Evolutionary conservation across 495 filamentous ascomycete species (phyloP), one percentile per base, ranked within the genome.

Genomic region (Podospora conica): DNA sequence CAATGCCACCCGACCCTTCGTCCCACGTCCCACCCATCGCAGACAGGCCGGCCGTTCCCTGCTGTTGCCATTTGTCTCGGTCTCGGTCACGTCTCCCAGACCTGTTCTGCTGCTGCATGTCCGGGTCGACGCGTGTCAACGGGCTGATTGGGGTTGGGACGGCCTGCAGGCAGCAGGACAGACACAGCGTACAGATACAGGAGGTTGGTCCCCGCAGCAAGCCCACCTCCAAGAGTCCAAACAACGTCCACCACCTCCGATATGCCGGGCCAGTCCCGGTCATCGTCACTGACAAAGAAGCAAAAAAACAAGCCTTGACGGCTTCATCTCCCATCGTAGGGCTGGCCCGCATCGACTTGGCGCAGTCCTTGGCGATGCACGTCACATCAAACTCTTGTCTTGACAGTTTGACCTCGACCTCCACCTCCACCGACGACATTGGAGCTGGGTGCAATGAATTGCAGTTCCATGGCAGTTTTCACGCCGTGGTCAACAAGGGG

Each of bases 321-420:
- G 25, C 21, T 58, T 27, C 54, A 9, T 33, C 28, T 55, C 29
- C 23, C 54, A 23, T 24, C 31, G 20, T 40, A 64, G 63, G 63
- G 55, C 63, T 58, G 53, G 61, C 53, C 58, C 20, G 61, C 40
- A 21, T 20, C n/a, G 63, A 28, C 67, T 68, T 68, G 67, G 67
- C 63, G 15, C 48, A 7, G 48, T 63, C 29, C 67, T 68, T 68
- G 67, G 67, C 67, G 48, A 55, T 63, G 58, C 63, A 64, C 64
- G 67, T 58, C 62, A 68, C 63, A 18, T 65, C 57, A 60, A 63
- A 31, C 53, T 60, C 25, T 18, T 22, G 48, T 31, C 31, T n/a
- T 40, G 40, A n/a, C 40, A 48, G 3, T 31, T 31, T 48, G 40
- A n/a, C n/a, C n/a, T n/a, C n/a, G n/a, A n/a, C n/a, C n/a, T n/a